These are phyloP conservation scores for Crithidia fasciculata DNA, from an alignment of 208 protist species.

Conservation along the genomic window DNA sequence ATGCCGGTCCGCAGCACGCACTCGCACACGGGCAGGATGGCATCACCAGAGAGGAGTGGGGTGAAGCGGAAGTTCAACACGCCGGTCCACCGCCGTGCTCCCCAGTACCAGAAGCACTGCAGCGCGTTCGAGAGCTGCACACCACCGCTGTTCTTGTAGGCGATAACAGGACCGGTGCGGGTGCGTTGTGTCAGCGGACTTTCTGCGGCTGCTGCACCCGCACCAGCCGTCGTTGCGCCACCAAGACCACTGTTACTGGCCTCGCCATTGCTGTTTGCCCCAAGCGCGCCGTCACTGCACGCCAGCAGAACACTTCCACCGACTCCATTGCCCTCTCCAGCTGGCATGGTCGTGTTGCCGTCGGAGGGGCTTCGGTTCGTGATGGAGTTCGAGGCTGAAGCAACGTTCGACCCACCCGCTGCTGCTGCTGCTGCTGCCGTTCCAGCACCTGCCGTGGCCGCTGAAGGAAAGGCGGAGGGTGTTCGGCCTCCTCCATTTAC, in stretches of 20 bases:
- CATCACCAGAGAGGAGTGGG: slow-evolving; percentile 20
- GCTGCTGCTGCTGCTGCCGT: neutral
- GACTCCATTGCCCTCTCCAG: neutral
- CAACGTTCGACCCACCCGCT: neutral
- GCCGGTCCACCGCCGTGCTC: slow-evolving; percentile 31
- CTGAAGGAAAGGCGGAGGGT: neutral
- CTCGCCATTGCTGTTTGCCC: too few relatives aligned
- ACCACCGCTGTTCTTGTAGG: slow-evolving; percentile 14
- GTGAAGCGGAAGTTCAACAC: slow-evolving; percentile 33
- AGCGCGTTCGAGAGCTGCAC: slow-evolving; percentile 28
- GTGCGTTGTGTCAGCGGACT: neutral
- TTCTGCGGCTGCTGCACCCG: neutral
- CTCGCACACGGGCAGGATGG: slow-evolving; percentile 32
- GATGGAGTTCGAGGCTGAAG: neutral
- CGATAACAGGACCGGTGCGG: slow-evolving; percentile 2
- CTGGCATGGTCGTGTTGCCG: neutral
- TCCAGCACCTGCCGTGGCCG: neutral
- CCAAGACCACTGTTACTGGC: too few relatives aligned
- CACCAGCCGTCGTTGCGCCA: neutral
- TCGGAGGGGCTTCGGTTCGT: slow-evolving; percentile 10
- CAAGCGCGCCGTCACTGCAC: too few relatives aligned
- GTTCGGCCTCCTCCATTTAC: neutral
- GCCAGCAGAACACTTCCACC: too few relatives aligned
- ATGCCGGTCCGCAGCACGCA: slow-evolving; percentile 33
- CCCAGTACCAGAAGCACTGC: slow-evolving; percentile 40